Percentiles rank a stretch among this genome's conserved stretches.
Conservation (phyloP, 2,329 filamentous ascomycete genomes). For the Penicillium sp. region DNA sequence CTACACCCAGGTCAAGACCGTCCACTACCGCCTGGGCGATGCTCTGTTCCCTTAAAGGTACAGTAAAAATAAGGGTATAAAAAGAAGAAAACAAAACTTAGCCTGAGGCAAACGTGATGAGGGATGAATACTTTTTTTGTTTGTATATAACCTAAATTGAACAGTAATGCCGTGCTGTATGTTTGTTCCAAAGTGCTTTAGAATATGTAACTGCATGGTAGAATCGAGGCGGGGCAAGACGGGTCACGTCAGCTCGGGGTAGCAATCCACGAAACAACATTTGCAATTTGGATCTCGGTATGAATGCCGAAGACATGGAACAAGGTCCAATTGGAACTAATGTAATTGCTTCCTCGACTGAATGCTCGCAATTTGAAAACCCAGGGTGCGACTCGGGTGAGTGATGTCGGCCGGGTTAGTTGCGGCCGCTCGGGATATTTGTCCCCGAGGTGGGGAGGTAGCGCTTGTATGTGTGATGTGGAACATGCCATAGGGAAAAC, state of each 20-base stretch:
- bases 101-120: not conserved
- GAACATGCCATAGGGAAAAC: too few species aligned
- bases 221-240: not conserved
- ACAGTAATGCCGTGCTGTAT: not conserved
- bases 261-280: not conserved
- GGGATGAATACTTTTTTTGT: slow-evolving; percentile 8
- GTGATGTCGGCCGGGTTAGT: slow-evolving; percentile 2
- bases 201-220: not conserved
- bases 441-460: slow-evolving; percentile 8
- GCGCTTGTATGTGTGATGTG: too few species aligned
- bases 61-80: not conserved
- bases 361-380: too few species aligned
- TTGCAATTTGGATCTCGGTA: too few species aligned
- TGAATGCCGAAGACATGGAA: not conserved
- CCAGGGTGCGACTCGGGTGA: not conserved
- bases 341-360: too few species aligned
- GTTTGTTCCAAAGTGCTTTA: not conserved
- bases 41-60: slow-evolving; percentile 49
- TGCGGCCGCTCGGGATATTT: slow-evolving; percentile 7
- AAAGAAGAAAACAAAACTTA: slow-evolving; percentile 10
- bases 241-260: not conserved
- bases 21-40: slow-evolving; percentile 49
- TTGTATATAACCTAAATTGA: slow-evolving; percentile 16
- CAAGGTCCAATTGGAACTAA: too few species aligned
- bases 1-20: slow-evolving; percentile 55